Percentiles rank a stretch among this genome's conserved stretches.
phyloP scores from a whole-genome alignment of 2,329 filamentous ascomycete species.

The Chaetomium sp. region DNA sequence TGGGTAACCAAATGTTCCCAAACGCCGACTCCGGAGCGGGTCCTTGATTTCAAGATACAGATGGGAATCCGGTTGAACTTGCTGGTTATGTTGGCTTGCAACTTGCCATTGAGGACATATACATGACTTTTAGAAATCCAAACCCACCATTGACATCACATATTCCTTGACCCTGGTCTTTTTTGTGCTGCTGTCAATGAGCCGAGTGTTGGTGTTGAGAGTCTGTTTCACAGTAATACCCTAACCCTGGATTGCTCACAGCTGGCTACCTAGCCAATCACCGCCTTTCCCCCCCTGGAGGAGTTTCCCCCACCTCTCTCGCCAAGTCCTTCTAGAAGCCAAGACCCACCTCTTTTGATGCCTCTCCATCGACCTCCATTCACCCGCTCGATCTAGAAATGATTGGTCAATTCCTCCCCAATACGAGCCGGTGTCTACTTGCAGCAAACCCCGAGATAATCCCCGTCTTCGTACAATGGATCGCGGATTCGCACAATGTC shows the following conservation, averaged over 20 bases:
- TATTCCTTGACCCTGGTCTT: not conserved
- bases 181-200: not conserved
- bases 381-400: not conserved
- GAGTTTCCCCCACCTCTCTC: not conserved
- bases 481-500: not conserved
- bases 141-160: not conserved
- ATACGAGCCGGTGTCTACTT: not conserved
- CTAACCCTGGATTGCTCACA: constrained; percentile 2
- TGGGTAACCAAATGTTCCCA: not conserved
- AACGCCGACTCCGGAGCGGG: constrained; percentile 27
- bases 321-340: constrained; percentile 23
- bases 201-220: not conserved
- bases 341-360: not conserved
- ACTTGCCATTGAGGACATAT: not conserved
- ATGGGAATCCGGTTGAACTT: not conserved
- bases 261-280: constrained; percentile 2
- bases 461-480: not conserved
- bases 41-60: constrained; percentile 1
- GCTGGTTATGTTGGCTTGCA: not conserved
- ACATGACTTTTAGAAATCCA: not conserved
- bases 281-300: not conserved
- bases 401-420: constrained; percentile 13
- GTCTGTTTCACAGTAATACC: not conserved
- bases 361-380: too few relatives aligned
- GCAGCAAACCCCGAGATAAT: not conserved